Percentiles rank a stretch among this genome's conserved stretches.
Conservation (phyloP, 2,329 filamentous ascomycete species). For the Pseudogymnoascus sp. region DNA sequence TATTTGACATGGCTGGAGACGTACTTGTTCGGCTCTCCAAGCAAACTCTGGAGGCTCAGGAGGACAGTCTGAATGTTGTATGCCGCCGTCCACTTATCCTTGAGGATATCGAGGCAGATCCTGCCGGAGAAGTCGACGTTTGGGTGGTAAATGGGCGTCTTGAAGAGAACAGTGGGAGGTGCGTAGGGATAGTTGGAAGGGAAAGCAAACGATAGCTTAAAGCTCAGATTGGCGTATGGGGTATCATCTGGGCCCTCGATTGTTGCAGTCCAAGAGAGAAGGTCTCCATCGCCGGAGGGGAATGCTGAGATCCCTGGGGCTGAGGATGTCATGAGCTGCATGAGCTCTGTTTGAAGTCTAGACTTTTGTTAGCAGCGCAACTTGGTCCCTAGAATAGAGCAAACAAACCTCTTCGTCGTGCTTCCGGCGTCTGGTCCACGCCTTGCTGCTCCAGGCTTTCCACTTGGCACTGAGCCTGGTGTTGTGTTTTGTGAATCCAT, state of each 20-base stretch:
- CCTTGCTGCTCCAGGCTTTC: slow-evolving; percentile 50
- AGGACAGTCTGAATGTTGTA: slow-evolving; percentile 94
- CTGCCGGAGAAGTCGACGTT: slow-evolving; percentile 96
- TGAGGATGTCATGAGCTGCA: slow-evolving; percentile 95
- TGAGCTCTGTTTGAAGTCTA: slow-evolving; percentile 92
- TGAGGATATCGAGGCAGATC: slow-evolving; percentile 95
- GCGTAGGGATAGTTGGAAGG: slow-evolving; percentile 88
- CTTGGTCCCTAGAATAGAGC: neutral
- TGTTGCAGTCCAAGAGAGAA: slow-evolving; percentile 87
- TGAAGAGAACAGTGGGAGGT: slow-evolving; percentile 87
- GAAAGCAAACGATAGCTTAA: slow-evolving; percentile 90
- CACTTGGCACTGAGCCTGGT: slow-evolving; percentile 42
- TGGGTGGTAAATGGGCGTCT: slow-evolving; percentile 97
- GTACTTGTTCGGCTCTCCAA: slow-evolving; percentile 98
- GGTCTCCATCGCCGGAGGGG: slow-evolving; percentile 79
- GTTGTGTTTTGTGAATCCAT: slow-evolving; percentile 59
- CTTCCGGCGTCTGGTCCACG: slow-evolving; percentile 59
- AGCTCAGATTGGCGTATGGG: slow-evolving; percentile 75
- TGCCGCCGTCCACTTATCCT: slow-evolving; percentile 97
- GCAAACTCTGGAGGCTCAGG: slow-evolving; percentile 84
- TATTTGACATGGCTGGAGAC: slow-evolving; percentile 30
- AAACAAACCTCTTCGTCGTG: slow-evolving; percentile 64
- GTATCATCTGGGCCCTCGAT: slow-evolving; percentile 87
- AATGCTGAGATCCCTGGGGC: slow-evolving; percentile 93
- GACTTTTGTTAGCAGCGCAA: slow-evolving; percentile 13